phyloP scores from a whole-genome alignment of 2,329 filamentous ascomycete genomes.

The Orbilia ellipsospora region DNA sequence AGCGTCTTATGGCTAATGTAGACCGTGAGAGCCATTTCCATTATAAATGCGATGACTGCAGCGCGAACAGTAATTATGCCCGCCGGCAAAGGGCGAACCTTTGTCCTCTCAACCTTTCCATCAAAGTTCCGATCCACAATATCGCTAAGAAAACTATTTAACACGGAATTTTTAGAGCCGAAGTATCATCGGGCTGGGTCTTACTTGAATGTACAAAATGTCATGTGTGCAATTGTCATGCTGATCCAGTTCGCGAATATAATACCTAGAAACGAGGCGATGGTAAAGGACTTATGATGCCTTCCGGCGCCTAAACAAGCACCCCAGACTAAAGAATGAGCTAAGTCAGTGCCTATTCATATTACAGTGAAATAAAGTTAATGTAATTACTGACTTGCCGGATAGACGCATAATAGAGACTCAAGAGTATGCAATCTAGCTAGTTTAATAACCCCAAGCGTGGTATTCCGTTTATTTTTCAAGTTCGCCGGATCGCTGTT shows the following conservation, averaged over 20 bases:
- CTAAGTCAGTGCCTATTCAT: no score
- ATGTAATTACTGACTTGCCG: slow-evolving; percentile 20
- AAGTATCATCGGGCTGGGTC: neutral
- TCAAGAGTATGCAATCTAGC: slow-evolving; percentile 32
- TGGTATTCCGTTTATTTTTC: slow-evolving; percentile 19
- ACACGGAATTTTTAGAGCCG: no score
- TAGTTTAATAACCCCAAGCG: slow-evolving; percentile 27
- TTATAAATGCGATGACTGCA: no score
- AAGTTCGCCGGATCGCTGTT: neutral
- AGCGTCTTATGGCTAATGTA: neutral
- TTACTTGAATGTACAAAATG: slow-evolving; percentile 37
- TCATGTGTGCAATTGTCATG: slow-evolving; percentile 29
- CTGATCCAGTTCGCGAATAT: slow-evolving; percentile 29
- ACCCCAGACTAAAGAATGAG: no score
- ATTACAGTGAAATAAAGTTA: no score
- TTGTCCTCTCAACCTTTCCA: slow-evolving; percentile 26
- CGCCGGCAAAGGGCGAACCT: slow-evolving; percentile 23
- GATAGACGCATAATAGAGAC: slow-evolving; percentile 31
- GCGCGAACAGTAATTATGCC: slow-evolving; percentile 11
- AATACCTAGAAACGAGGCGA: slow-evolving; percentile 12
- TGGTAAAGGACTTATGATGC: slow-evolving; percentile 4
- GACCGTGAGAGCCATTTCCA: no score
- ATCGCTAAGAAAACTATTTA: neutral
- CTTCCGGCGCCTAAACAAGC: no score
- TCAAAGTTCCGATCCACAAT: slow-evolving; percentile 34